phyloP scores from a whole-genome alignment of 1,284 basidiomycete species.

The Cryptococcus wingfieldii region DNA sequence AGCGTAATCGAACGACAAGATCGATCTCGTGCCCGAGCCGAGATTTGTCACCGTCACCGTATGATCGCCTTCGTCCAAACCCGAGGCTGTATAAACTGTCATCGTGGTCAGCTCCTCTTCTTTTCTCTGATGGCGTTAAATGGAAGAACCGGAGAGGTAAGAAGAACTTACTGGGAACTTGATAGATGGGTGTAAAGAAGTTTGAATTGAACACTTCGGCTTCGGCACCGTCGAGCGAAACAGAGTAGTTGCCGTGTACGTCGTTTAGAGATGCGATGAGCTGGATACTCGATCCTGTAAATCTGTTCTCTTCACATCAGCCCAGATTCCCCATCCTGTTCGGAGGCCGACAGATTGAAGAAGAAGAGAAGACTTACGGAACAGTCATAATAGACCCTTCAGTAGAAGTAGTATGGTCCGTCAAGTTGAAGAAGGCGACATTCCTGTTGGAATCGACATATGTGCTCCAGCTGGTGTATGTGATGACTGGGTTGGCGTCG shows the following conservation, averaged over 20 bases:
- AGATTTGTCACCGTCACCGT: slow-evolving; percentile 14
- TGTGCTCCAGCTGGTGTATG: slow-evolving; percentile 2
- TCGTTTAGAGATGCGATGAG: slow-evolving; percentile 7
- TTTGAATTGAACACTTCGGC: slow-evolving; percentile 8
- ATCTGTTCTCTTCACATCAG: neutral
- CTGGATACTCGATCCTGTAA: slow-evolving; percentile 15
- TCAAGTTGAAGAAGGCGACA: neutral
- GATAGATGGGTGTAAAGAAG: neutral
- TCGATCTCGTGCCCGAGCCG: neutral
- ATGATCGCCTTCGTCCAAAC: slow-evolving; percentile 14
- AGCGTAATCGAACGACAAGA: slow-evolving; percentile 14
- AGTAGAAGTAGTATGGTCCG: slow-evolving; percentile 5
- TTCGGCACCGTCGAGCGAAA: slow-evolving; percentile 14
- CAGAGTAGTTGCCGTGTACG: slow-evolving; percentile 20
- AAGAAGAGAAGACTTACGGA: slow-evolving; percentile 1
- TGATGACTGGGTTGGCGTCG: slow-evolving; percentile 5
- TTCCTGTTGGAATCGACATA: neutral
- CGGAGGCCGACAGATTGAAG: neutral
- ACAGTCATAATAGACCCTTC: neutral
- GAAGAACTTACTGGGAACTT: neutral
- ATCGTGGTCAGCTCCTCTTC: no score
- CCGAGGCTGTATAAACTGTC: slow-evolving; percentile 12
- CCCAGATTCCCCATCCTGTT: no score
- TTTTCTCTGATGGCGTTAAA: no score
- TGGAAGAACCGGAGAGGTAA: neutral